These are phyloP conservation scores for Xerocomellus dryophilus DNA, from an alignment of 768 basidiomycete species.

Conservation along the genomic window DNA sequence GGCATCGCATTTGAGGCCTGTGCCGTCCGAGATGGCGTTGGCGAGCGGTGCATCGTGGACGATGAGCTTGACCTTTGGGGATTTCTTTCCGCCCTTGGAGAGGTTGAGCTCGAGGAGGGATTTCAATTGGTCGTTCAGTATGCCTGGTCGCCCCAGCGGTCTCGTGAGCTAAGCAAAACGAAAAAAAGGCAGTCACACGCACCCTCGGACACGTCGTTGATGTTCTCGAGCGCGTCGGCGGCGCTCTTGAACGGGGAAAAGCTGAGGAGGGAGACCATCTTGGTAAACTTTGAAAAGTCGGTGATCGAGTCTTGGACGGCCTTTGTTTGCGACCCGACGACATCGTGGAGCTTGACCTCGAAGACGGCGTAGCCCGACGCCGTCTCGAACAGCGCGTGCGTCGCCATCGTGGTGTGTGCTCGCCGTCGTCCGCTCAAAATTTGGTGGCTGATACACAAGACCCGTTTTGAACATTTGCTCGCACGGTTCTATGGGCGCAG, in stretches of 20 bases:
- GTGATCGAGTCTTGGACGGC: conserved; percentile 82
- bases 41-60: conserved; percentile 77
- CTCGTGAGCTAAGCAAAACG: background rate
- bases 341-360: conserved; percentile 80
- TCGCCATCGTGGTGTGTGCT: conserved; percentile 49
- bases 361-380: conserved; percentile 94
- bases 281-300: conserved; percentile 84
- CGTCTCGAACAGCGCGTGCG: conserved; percentile 90
- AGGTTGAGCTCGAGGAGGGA: conserved; percentile 86
- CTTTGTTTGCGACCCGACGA: conserved; percentile 76
- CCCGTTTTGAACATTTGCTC: conserved; percentile 2
- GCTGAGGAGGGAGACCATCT: conserved; percentile 87
- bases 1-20: conserved; percentile 74
- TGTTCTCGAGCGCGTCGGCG: conserved; percentile 91
- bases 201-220: conserved; percentile 97
- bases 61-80: conserved; percentile 66
- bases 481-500: background rate
- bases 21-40: conserved; percentile 68
- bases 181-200: conserved; percentile 21
- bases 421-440: conserved; percentile 27
- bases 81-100: conserved; percentile 63
- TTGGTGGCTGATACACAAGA: conserved; percentile 11
- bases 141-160: conserved; percentile 45
- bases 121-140: conserved; percentile 80
- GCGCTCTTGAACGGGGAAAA: conserved; percentile 94